A percentile compares a stretch with the other conserved stretches of the same genome.
Evolutionary conservation across 108 stramenopile genomes (phyloP).

Genomic region (Skeletonema tropicum): DNA sequence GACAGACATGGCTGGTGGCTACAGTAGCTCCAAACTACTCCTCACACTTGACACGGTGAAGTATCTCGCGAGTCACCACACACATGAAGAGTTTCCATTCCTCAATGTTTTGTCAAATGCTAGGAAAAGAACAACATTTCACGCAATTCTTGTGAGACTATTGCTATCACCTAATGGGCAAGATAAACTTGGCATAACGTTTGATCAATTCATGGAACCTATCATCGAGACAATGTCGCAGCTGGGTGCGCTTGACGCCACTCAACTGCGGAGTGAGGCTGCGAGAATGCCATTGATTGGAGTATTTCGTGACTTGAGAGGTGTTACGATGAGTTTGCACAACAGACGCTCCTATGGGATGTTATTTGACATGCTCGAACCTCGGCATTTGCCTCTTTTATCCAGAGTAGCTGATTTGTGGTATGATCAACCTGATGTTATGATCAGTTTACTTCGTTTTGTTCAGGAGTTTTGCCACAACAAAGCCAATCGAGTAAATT

Average conservation of each 20-base stretch:
- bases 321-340: slow-evolving; percentile 91
- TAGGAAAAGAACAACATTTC: slow-evolving; percentile 93
- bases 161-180: slow-evolving; percentile 88
- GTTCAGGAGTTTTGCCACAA: slow-evolving; percentile 97
- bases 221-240: slow-evolving; percentile 75
- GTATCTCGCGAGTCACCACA: slow-evolving; percentile 92
- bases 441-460: slow-evolving; percentile 93
- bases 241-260: slow-evolving; percentile 64
- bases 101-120: slow-evolving; percentile 80
- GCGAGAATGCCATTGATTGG: slow-evolving; percentile 87
- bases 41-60: slow-evolving; percentile 94
- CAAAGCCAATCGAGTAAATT: slow-evolving; percentile 97
- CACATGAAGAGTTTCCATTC: slow-evolving; percentile 95
- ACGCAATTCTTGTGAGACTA: slow-evolving; percentile 90
- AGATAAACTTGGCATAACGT: slow-evolving; percentile 85
- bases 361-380: slow-evolving; percentile 95
- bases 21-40: slow-evolving; percentile 93
- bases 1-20: slow-evolving; percentile 95
- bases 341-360: slow-evolving; percentile 91
- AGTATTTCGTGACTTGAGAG: slow-evolving; percentile 93
- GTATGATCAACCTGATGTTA: slow-evolving; percentile 94
- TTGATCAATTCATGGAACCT: slow-evolving; percentile 96
- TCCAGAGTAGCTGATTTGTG: slow-evolving; percentile 90
- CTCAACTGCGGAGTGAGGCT: slow-evolving; percentile 73
- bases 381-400: slow-evolving; percentile 85